phyloP scores from a whole-genome alignment of 169 alveolate species.

The Cryptosporidium sp. region DNA sequence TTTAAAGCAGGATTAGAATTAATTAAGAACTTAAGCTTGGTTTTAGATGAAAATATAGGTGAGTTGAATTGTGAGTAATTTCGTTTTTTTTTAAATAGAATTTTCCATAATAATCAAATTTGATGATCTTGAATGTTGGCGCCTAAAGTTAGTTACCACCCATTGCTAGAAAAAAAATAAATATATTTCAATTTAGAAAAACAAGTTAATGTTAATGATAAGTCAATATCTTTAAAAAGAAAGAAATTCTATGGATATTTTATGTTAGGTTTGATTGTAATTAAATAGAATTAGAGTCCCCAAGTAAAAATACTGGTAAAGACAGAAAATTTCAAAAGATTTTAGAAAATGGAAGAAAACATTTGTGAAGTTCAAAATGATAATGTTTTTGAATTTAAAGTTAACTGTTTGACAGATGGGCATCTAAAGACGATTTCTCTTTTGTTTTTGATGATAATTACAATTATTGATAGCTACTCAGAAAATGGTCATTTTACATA shows the following conservation, averaged over 20 bases:
- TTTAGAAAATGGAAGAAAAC: background rate
- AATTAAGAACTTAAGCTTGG: no score
- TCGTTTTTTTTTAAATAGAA: no score
- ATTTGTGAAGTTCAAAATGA: background rate
- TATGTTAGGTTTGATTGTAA: background rate
- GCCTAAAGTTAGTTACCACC: conserved; percentile 3
- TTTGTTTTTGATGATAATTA: conserved; percentile 10
- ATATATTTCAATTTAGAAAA: background rate
- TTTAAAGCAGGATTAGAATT: no score
- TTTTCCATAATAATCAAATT: background rate
- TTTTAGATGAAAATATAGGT: background rate
- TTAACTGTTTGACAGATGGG: conserved; percentile 39
- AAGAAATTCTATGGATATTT: background rate
- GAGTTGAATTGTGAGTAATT: background rate
- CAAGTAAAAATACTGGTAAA: background rate
- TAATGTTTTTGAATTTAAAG: conserved; percentile 39
- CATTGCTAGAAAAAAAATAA: background rate
- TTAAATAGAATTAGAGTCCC: background rate
- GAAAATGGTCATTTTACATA: conserved; percentile 46
- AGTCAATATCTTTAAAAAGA: background rate
- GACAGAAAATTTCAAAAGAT: background rate
- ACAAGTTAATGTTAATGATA: background rate
- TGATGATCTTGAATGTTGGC: background rate
- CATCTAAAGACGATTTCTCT: conserved; percentile 68
- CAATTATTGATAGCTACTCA: conserved; percentile 24